Base-by-base conservation (phyloP, 1,284 basidiomycete genomes). In the Kalmanozyma brasiliensis region DNA sequence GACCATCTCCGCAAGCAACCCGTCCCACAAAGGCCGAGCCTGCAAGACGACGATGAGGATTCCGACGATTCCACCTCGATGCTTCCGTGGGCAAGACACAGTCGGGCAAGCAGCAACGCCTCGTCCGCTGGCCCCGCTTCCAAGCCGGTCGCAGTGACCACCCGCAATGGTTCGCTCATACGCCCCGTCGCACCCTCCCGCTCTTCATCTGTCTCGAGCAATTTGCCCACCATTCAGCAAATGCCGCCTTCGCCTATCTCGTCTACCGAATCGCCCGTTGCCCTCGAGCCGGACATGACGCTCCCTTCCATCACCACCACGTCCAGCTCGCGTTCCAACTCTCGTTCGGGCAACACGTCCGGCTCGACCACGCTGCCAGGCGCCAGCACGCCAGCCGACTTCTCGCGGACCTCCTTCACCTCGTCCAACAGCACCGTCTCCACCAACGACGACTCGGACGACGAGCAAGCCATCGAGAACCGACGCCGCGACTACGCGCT, bases 201-300 rank as follows among this genome's bases (percentile, higher is more conserved):
- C 34, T 51, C 56, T 44, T 65, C 62, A 65, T 65, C 62, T 52
- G 56, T 44, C 3, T 55, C 58, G 17, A 34, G 53, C 42, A 40
- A 24, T 13, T 30, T 57, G 30, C 56, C 60, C 32, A 47, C 60
- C 36, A 64, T 69, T 38, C 48, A 64, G 16, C 64, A 73, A 11
- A 41, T 77, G 9, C 75, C 75, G 11, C 75, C 75, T 20, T 76
- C 73, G 30, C 75, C 75, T 24, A 77, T 76, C 64, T 76, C 73
- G 0, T 77, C 75, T 1, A 55, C 32, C 40, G 75, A 77, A 24
- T 74, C 71, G 22, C 75, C 75, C 14, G 37, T 71, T 13, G 49
- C 42, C 20, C 32, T 23, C 26, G 51, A 63, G 22, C 8, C 59
- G 7, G 55, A 26, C 29, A 22, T n/a, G 14, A 16, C 29, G 1